phyloP scores from a whole-genome alignment of 345 rosid species.

The Arabidopsis thaliana region DNA sequence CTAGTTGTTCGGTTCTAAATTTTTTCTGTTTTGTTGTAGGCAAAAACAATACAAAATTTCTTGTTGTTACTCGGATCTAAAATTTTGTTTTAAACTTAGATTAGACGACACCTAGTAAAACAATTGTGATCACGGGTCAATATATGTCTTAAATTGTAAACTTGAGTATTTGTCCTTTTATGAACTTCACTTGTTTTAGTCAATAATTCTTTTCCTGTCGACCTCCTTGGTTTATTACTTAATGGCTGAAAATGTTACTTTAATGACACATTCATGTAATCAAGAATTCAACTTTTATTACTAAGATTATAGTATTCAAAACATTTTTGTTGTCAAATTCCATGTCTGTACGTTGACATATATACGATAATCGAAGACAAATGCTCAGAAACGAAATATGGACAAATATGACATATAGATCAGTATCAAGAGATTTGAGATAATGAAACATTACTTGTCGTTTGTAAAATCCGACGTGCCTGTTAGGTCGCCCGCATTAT shows the following conservation, averaged over 20 bases:
- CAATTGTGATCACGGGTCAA: background rate
- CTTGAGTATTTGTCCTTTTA: constrained; percentile 19
- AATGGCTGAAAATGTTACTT: constrained; percentile 19
- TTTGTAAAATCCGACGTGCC: constrained; percentile 35
- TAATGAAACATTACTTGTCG: constrained; percentile 25
- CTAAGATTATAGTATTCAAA: constrained; percentile 4
- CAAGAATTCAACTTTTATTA: constrained; percentile 10
- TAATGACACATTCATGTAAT: constrained; percentile 33
- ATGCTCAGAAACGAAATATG: constrained; percentile 15
- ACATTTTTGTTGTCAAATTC: constrained; percentile 1
- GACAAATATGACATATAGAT: constrained; percentile 31
- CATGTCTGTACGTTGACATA: constrained; percentile 17
- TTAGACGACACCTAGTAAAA: constrained; percentile 25
- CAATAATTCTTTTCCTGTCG: constrained; percentile 2
- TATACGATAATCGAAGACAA: background rate
- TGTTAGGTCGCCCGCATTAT: constrained; percentile 42
- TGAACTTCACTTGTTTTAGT: constrained; percentile 19
- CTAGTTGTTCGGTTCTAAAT: background rate
- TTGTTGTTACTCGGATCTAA: constrained; percentile 4
- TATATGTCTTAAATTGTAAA: constrained; percentile 6
- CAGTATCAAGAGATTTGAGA: constrained; percentile 19
- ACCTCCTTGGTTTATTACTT: constrained; percentile 8
- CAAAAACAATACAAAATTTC: background rate
- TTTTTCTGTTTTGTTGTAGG: background rate
- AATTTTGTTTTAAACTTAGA: background rate